Base-by-base conservation (phyloP, 208 protist species). In the Crithidia mellificae region DNA sequence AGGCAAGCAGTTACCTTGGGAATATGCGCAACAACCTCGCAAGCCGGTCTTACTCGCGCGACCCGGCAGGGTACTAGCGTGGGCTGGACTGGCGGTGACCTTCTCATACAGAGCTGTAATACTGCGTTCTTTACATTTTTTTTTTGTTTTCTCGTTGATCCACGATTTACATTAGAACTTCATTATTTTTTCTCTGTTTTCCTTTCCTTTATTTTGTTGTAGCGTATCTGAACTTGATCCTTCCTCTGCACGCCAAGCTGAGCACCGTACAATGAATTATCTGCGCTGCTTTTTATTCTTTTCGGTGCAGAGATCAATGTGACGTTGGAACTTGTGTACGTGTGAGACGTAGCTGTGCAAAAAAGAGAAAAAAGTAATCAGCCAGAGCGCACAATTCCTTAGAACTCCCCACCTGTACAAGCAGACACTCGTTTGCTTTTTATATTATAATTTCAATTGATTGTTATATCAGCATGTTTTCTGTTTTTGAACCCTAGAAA, bases 1-100 rank as follows among this genome's bases (percentile, higher is more conserved):
- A 97, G 67, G 90, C 90, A 34, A 86, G 59, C 54, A 91, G 50
- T 71, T 97, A 95, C 62, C 73, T 96, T 14, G 84, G 84, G 12
- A 94, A 85, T 41, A 84, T 94, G 76, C 88, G 91, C 54, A 83
- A 49, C 34, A 84, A 62, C 49, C 55, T 92, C 25, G 59, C 74
- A 11, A 55, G 66, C 3, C 81, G 83, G 6, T 87, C 87, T 38
- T 91, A 84, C 75, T 90, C 85, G 1, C 78, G 86, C 59, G 91
- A 92, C 50, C 77, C 80, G 7, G 83, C 68, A 25, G 63, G 57
- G 30, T 86, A 77, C 52, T 90, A 74, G 24, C 5, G 19, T 2
- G 9, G 14, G 41, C n/a, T n/a, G n/a, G n/a, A n/a, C n/a, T n/a
- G n/a, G n/a, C n/a, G n/a, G n/a, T n/a, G n/a, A n/a, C n/a, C n/a